A percentile compares a stretch with the other conserved stretches of the same genome.
Conservation (phyloP, 2,329 filamentous ascomycete genomes). For the Trichophyton rubrum region DNA sequence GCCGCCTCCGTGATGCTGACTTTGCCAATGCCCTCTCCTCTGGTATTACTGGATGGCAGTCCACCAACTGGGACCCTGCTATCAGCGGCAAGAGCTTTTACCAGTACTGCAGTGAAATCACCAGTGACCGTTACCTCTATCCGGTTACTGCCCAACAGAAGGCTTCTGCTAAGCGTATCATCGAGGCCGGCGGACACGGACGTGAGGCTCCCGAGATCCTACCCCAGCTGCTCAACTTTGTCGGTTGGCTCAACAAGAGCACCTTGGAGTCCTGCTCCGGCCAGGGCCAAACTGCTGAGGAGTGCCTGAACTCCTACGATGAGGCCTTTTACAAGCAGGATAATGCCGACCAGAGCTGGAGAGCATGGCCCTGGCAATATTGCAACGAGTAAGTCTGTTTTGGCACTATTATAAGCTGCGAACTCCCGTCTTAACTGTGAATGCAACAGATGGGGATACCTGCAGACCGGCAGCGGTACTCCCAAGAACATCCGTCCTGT, state of each 20-base stretch:
- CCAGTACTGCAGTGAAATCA: conserved; percentile 46
- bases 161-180: conserved; percentile 32
- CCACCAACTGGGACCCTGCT: conserved; percentile 48
- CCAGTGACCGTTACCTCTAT: conserved; percentile 33
- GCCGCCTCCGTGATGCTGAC: conserved; percentile 34
- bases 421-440: not conserved
- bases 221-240: conserved; percentile 45
- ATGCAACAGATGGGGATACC: conserved; percentile 56
- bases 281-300: conserved; percentile 33
- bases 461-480: conserved; percentile 59
- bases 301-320: conserved; percentile 42
- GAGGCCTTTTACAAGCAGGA: conserved; percentile 35
- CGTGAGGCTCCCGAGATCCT: conserved; percentile 31
- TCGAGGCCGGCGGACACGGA: conserved; percentile 38
- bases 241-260: conserved; percentile 42
- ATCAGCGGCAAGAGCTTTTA: conserved; percentile 39
- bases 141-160: conserved; percentile 27
- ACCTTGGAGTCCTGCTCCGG: conserved; percentile 28
- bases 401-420: not conserved
- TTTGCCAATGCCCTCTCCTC: conserved; percentile 39
- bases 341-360: conserved; percentile 33
- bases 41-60: conserved; percentile 42
- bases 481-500: conserved; percentile 53
- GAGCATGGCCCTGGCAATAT: conserved; percentile 47
- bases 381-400: conserved; percentile 31